Evolutionary conservation across 305 asterid species (phyloP).

Genomic region (Fraxinus baroniana): DNA sequence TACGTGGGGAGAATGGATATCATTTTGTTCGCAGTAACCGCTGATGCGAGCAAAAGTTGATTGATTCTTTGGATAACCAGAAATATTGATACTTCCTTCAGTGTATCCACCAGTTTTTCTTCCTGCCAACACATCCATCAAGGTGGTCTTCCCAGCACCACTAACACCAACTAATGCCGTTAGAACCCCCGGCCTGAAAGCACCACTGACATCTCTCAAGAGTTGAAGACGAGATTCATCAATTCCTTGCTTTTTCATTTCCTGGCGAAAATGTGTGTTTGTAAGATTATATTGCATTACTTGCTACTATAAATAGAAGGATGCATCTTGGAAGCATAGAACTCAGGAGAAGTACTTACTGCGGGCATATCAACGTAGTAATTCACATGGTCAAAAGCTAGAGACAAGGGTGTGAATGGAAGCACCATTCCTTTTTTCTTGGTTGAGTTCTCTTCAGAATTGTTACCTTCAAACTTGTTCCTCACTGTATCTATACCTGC

Average conservation of each 20-base stretch:
- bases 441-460: constrained; percentile 23
- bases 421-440: constrained; percentile 83
- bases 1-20: constrained; percentile 88
- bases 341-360: constrained; percentile 44
- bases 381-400: constrained; percentile 75
- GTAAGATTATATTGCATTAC: background rate
- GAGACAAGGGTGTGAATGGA: constrained; percentile 80
- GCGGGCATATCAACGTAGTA: constrained; percentile 95
- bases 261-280: constrained; percentile 41
- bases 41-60: constrained; percentile 83
- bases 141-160: constrained; percentile 95
- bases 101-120: constrained; percentile 86
- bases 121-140: constrained; percentile 96
- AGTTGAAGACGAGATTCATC: constrained; percentile 76
- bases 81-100: constrained; percentile 75
- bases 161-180: constrained; percentile 97
- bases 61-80: constrained; percentile 86
- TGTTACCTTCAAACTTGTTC: constrained; percentile 6
- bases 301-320: background rate
- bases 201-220: constrained; percentile 77
- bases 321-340: background rate
- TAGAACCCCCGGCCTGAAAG: constrained; percentile 90
- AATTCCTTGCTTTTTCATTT: constrained; percentile 71
- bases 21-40: constrained; percentile 93
- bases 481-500: constrained; percentile 47